phyloP scores from a whole-genome alignment of 1,139 yeast genomes.

The Hanseniaspora uvarum region DNA sequence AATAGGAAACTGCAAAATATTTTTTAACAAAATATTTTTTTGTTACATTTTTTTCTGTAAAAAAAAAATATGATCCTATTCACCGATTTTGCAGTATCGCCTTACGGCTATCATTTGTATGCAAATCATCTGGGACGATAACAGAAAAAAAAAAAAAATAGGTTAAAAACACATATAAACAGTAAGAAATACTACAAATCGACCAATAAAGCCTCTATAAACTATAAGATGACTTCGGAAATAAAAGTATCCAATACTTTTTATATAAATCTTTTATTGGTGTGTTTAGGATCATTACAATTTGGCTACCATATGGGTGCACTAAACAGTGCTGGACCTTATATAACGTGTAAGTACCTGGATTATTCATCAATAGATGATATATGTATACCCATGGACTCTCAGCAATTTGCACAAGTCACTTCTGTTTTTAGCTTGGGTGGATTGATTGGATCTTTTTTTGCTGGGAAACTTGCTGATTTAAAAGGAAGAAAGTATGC shows the following conservation, averaged over 20 bases:
- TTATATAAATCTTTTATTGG: constrained; percentile 31
- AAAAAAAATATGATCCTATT: too few relatives aligned
- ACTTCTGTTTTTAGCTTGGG: constrained; percentile 81
- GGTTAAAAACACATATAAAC: too few relatives aligned
- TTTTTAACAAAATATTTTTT: too few relatives aligned
- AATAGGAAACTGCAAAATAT: too few relatives aligned
- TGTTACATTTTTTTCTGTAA: too few relatives aligned
- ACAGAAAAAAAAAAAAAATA: too few relatives aligned
- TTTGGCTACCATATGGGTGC: constrained; percentile 88
- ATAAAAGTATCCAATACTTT: neutral
- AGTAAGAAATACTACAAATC: too few relatives aligned
- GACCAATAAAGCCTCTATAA: too few relatives aligned
- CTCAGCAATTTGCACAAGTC: constrained; percentile 63
- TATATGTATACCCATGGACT: constrained; percentile 51
- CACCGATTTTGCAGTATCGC: too few relatives aligned
- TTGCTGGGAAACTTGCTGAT: constrained; percentile 65
- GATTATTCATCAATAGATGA: constrained; percentile 23
- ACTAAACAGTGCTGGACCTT: constrained; percentile 68
- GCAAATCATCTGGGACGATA: too few relatives aligned
- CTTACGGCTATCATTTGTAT: too few relatives aligned
- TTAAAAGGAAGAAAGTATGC: constrained; percentile 52
- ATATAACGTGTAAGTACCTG: constrained; percentile 40
- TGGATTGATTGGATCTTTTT: constrained; percentile 67
- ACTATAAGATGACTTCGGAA: neutral
- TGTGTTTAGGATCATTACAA: constrained; percentile 68